phyloP scores from a whole-genome alignment of 2,329 filamentous ascomycete species.

The Rhytidhysteron rufulum region DNA sequence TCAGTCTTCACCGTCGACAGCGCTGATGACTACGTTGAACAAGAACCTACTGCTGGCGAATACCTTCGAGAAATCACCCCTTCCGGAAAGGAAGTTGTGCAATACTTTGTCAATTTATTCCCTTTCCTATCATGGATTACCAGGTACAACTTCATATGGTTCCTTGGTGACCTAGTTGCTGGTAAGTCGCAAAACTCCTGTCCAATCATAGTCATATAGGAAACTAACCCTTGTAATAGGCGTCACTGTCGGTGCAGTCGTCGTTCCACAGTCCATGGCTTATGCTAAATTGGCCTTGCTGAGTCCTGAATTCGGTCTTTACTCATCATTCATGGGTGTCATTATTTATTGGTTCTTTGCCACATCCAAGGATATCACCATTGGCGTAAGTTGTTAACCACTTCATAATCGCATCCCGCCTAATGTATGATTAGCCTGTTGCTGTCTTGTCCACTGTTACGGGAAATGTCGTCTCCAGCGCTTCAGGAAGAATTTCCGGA shows the following conservation, averaged over 20 bases:
- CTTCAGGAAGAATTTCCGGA: conserved; percentile 52
- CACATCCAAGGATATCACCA: conserved; percentile 97
- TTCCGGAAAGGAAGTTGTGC: conserved; percentile 46
- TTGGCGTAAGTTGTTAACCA: conserved; percentile 61
- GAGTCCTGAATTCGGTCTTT: conserved; percentile 76
- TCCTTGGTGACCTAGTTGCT: conserved; percentile 83
- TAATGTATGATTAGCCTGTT: conserved; percentile 60
- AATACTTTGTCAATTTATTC: conserved; percentile 71
- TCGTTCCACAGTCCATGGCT: conserved; percentile 93
- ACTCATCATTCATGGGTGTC: conserved; percentile 95
- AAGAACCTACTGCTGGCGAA: conserved; percentile 70
- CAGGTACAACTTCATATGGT: conserved; percentile 86
- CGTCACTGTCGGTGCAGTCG: conserved; percentile 70
- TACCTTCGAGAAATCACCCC: conserved; percentile 67
- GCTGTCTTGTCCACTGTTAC: conserved; percentile 92
- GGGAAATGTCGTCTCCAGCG: conserved; percentile 72
- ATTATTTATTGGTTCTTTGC: conserved; percentile 97
- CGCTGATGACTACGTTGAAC: conserved; percentile 73
- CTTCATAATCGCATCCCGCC: background rate
- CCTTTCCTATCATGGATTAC: conserved; percentile 87
- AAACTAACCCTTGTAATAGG: conserved; percentile 37
- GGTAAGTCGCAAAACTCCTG: too few species aligned
- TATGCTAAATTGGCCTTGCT: conserved; percentile 82
- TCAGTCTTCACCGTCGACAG: conserved; percentile 69
- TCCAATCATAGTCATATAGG: too few species aligned